Base-by-base conservation (phyloP, 129 eudicot species). In the Silybum marianum region DNA sequence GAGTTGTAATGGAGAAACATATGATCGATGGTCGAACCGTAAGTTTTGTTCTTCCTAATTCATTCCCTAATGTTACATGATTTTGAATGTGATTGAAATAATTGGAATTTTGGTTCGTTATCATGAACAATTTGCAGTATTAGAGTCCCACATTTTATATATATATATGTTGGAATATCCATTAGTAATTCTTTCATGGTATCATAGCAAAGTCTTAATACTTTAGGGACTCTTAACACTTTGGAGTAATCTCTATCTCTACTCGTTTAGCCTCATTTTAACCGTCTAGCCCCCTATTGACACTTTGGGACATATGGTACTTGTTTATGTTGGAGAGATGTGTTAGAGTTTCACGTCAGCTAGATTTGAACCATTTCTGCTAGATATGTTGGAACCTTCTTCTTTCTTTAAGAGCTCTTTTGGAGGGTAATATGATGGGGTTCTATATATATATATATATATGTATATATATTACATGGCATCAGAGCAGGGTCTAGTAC, bases 21-120 rank as follows among this genome's bases (percentile, higher is more conserved):
- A 86, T 89, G 92, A 91, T 93, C 26, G 96, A 93, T 77, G 96
- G 96, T 58, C 85, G 98, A 73, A 81, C 93, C 3, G 98, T 93
- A 85, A 93, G 96, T 89, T 60, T 60, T 34, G 38, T 71, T 83
- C 21, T 9, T 38, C 9, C 1, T 38, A 38, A 38, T 38, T 32
- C 3, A 38, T 14, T 22, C 22, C 51, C 9, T 72, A 22, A 21
- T 51, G 13, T 72, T 72, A 25, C 11, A 58, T 11, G 21, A 9
- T 26, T 24, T 26, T 24, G 4, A 19, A 63, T 71, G 72, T 30
- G 39, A 44, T 85, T 38, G 74, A n/a, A 54, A 34, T 25, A 32
- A 51, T 14, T 73, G 11, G 11, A 48, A 19, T n/a, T 65, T 28
- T 18, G 73, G 40, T 74, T 76, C n/a, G 66, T 58, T 58, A 6